Base-by-base conservation (phyloP, 306 rosid species). In the Luffa aegyptiaca region DNA sequence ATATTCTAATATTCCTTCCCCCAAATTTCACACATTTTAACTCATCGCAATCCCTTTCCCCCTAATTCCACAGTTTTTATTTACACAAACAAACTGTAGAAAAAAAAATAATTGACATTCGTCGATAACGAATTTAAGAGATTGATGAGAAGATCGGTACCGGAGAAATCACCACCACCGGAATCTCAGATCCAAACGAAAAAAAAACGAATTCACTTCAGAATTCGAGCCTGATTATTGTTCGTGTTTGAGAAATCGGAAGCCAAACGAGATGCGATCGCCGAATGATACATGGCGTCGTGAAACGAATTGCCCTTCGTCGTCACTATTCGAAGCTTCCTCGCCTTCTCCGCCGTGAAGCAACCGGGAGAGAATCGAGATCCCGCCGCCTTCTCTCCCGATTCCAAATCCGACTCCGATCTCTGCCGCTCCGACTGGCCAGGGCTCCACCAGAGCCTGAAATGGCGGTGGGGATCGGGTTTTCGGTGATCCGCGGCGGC, bases 341-440 rank as follows among this genome's bases (percentile, higher is more conserved):
- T 90, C 72, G 98, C 98, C 85, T 92, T 94, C 88, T 94, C 97
- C 84, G 81, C 93, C 33, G 98, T 94, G 61, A 94, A 90, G 76
- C 92, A 84, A 17, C 98, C 97, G 5, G 84, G 5, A 21, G 64
- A 58, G 64, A 58, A 10, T 58, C 86, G 10, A 88, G 59, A 82
- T 87, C 86, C 16, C 87, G 82, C 20, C 86, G 79, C 48, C 86
- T 81, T 39, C 73, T 1, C n/a, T 69, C 39, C 65, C 1, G 79
- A 0, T 57, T 66, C 14, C 76, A 8, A 86, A 75, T 21, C 14
- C 78, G 12, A 85, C 73, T 21, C 77, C 31, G 31, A 26, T 26
- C 31, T 26, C 31, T 26, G 31, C 31, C 31, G 31, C 31, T 26
- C 51, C 88, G 82, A 83, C 76, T 81, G 46, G 71, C 63, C 10